phyloP scores from a whole-genome alignment of 2,329 filamentous ascomycete species.

The Exserohilum turcica region DNA sequence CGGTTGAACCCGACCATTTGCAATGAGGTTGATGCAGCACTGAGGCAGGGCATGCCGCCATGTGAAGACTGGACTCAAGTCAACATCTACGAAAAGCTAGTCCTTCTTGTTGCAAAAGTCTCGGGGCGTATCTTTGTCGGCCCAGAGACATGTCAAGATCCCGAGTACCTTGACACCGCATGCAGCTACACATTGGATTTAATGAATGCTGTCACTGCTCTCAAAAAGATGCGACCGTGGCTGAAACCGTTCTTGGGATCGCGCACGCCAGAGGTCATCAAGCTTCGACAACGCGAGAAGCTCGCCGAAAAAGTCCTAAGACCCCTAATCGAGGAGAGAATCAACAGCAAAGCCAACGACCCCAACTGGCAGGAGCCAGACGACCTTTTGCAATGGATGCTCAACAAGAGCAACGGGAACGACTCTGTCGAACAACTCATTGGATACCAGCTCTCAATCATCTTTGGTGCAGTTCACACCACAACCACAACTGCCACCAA shows the following conservation, averaged over 20 bases:
- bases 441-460: conserved; percentile 29
- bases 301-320: conserved; percentile 19
- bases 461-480: conserved; percentile 42
- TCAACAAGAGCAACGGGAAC: conserved; percentile 28
- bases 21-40: conserved; percentile 36
- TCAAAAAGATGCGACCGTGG: conserved; percentile 36
- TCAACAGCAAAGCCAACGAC: conserved; percentile 29
- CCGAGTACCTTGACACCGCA: conserved; percentile 37
- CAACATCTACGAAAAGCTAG: conserved; percentile 33
- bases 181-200: conserved; percentile 43
- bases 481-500: conserved; percentile 35
- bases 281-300: conserved; percentile 26
- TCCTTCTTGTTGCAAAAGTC: conserved; percentile 41
- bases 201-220: conserved; percentile 31
- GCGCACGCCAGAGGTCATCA: conserved; percentile 31
- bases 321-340: conserved; percentile 36
- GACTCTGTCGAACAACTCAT: conserved; percentile 11
- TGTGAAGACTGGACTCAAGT: conserved; percentile 43
- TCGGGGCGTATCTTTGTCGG: conserved; percentile 45
- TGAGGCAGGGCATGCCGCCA: conserved; percentile 33
- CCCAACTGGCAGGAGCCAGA: conserved; percentile 41
- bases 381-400: conserved; percentile 48
- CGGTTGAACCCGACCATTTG: conserved; percentile 38
- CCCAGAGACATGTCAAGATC: conserved; percentile 33
- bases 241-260: conserved; percentile 32